A percentile compares a stretch with the other conserved stretches of the same genome.
Evolutionary conservation across 495 filamentous ascomycete species (phyloP).

Genomic region (Halenospora varia): DNA sequence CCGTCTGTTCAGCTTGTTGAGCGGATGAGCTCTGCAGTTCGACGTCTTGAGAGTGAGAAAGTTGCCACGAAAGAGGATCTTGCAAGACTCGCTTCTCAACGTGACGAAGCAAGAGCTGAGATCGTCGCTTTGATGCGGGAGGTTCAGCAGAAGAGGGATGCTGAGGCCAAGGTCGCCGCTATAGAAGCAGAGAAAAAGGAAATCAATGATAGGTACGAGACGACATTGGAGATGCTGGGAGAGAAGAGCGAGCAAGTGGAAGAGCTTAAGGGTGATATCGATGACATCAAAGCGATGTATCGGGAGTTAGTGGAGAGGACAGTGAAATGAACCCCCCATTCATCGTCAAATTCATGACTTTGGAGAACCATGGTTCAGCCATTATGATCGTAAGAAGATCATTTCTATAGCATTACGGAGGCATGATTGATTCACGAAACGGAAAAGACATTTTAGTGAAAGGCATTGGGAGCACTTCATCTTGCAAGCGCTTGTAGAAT

Average conservation of each 20-base stretch:
- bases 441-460: no score
- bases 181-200: constrained; percentile 64
- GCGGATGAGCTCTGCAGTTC: constrained; percentile 90
- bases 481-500: neutral
- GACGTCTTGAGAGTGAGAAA: constrained; percentile 87
- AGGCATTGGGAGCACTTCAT: no score
- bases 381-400: no score
- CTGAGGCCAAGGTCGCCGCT: constrained; percentile 53
- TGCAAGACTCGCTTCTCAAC: constrained; percentile 68
- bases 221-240: constrained; percentile 88
- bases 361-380: no score
- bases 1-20: constrained; percentile 95
- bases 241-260: constrained; percentile 96
- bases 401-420: neutral
- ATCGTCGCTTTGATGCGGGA: constrained; percentile 86
- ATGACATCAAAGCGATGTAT: constrained; percentile 93
- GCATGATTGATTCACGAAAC: no score
- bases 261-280: constrained; percentile 82
- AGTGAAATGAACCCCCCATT: constrained; percentile 47
- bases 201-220: constrained; percentile 72
- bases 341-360: no score
- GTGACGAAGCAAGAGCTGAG: constrained; percentile 88
- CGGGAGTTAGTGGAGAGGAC: constrained; percentile 85
- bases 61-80: constrained; percentile 82
- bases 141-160: constrained; percentile 61